phyloP scores from a whole-genome alignment of 345 rosid genomes.

The Citrus sp. region DNA sequence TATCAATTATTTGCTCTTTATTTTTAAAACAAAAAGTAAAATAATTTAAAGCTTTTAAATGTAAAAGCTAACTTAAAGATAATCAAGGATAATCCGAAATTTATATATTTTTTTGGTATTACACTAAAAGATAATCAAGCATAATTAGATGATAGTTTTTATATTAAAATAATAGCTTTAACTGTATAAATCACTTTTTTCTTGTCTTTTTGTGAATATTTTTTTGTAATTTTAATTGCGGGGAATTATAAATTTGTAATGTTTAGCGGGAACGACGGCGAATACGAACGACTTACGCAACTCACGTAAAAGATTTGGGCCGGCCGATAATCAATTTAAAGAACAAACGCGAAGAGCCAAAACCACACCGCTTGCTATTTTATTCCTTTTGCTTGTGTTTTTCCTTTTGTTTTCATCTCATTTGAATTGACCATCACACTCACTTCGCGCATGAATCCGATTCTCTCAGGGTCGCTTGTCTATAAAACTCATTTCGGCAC shows the following conservation, averaged over 20 bases:
- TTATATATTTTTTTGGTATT: too few relatives aligned
- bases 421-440: neutral
- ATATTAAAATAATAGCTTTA: too few relatives aligned
- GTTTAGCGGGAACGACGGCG: neutral
- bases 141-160: too few relatives aligned
- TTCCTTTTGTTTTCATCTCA: neutral
- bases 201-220: too few relatives aligned
- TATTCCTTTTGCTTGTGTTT: too few relatives aligned
- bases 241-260: neutral
- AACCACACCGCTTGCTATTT: neutral
- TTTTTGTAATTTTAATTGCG: neutral
- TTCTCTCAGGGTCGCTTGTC: neutral
- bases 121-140: too few relatives aligned
- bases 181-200: too few relatives aligned
- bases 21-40: too few relatives aligned
- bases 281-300: neutral
- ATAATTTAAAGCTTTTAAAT: too few relatives aligned
- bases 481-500: neutral
- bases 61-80: too few relatives aligned
- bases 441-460: neutral
- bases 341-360: neutral
- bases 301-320: neutral
- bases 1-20: too few relatives aligned
- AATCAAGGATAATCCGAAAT: too few relatives aligned
- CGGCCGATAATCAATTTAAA: neutral